Base-by-base conservation (phyloP, 2,329 filamentous ascomycete species). In the Sporothrix euskadiensis region DNA sequence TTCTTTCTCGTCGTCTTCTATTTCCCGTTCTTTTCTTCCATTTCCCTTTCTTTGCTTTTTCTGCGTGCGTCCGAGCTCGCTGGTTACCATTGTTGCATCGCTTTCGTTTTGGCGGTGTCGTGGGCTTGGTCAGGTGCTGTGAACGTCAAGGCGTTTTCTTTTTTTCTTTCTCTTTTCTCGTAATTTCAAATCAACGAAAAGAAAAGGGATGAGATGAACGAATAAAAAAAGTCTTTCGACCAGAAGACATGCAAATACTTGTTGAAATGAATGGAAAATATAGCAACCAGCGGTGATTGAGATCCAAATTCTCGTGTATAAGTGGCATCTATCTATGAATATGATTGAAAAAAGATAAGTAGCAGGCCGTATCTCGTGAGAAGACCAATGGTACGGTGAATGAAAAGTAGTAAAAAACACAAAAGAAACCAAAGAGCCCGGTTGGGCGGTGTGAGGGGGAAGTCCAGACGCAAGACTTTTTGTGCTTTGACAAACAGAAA, bases 301-400 rank as follows among this genome's bases (percentile, higher is more conserved):
- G 10, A 16, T 65, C 39, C 61, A 47, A 44, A 30, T 65, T n/a
- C 56, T 30, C 39, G 10, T 26, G 39, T 47, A 65, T 65, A 41
- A 63, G n/a, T 30, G 61, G 61, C 61, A 47, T 66, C 61, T 66
- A 66, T 66, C 39, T 47, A 66, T 66, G 30, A 30, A 47, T 19
- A 66, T 66, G 30, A 30, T 32, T 19, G 8, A 47, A 32, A 39
- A 71, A 19, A 26, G 30, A 66, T 30, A 30, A 47, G 65, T 49
- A 49, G 12, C 30, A 59, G 39, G 49, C 5, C 56, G 14, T 59
- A 30, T 4, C 30, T 35, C 14, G 14, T 30, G 30, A 35, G 30
- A 35, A 3, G 30, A 5, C 4, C n/a, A 56, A 56, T 12, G 22
- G 52, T 56, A 56, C 12, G 26, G 35, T 16, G 30, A 59, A 54